These are phyloP conservation scores for Microdochium nivale DNA, from an alignment of 2,329 filamentous ascomycete species.

Conservation along the genomic window DNA sequence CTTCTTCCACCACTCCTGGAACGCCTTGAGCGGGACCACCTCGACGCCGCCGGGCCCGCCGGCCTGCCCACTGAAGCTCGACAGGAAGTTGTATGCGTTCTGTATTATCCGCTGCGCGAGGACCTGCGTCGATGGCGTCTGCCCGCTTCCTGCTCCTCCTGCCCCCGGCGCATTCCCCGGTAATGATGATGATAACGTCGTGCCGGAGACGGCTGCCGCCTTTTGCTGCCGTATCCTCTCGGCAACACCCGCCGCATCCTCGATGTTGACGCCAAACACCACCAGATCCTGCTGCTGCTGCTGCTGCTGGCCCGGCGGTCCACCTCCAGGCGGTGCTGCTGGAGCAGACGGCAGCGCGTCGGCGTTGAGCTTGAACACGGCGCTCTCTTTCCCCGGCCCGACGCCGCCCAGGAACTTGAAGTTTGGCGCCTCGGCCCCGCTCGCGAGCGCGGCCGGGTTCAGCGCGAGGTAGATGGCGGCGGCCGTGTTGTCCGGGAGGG, in stretches of 20 bases:
- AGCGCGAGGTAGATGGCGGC: slow-evolving; percentile 82
- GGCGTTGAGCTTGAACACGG: slow-evolving; percentile 72
- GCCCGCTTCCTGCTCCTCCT: slow-evolving; percentile 11
- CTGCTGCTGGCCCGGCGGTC: slow-evolving; percentile 11
- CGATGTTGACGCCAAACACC: slow-evolving; percentile 75
- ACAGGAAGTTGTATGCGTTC: slow-evolving; percentile 94
- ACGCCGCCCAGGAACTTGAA: slow-evolving; percentile 87
- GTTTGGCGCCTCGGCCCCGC: slow-evolving; percentile 36
- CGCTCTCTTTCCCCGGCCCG: slow-evolving; percentile 81
- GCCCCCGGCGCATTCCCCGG: too few relatives aligned
- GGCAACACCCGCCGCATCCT: slow-evolving; percentile 64
- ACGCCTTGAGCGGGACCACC: slow-evolving; percentile 86
- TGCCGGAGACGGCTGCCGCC: slow-evolving; percentile 8
- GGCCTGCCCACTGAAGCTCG: slow-evolving; percentile 67
- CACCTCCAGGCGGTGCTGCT: neutral
- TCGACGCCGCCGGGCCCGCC: slow-evolving; percentile 61
- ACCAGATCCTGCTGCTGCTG: slow-evolving; percentile 37
- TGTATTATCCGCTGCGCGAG: slow-evolving; percentile 91
- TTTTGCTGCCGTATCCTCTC: slow-evolving; percentile 24
- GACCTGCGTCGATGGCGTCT: slow-evolving; percentile 57
- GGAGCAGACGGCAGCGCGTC: neutral
- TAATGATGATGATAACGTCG: slow-evolving; percentile 9
- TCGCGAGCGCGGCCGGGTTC: slow-evolving; percentile 24
- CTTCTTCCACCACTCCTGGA: slow-evolving; percentile 96
- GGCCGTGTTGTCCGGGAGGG: slow-evolving; percentile 66